Evolutionary conservation across 257 asterid species (phyloP).

Genomic region (Lithospermum erythrorhizon): DNA sequence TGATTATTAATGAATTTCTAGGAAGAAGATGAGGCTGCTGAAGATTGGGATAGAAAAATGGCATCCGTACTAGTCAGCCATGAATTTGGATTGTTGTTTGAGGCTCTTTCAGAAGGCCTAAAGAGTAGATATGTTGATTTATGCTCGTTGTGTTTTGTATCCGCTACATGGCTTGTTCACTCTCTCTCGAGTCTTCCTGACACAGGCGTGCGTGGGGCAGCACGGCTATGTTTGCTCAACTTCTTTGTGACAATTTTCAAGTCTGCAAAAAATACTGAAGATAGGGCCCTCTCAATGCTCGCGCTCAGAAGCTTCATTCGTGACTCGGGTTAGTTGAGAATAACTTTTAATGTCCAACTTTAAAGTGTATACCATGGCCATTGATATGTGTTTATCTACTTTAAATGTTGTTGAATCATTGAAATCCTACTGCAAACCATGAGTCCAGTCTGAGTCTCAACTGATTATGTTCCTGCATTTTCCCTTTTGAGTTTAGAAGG

Average conservation of each 20-base stretch:
- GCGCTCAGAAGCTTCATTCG: constrained; percentile 60
- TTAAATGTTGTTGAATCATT: too few species aligned
- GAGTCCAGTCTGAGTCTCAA: neutral
- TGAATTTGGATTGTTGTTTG: constrained; percentile 72
- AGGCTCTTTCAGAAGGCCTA: constrained; percentile 66
- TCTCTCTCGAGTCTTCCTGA: constrained; percentile 70
- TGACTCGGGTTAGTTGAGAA: constrained; percentile 46
- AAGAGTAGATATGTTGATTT: constrained; percentile 42
- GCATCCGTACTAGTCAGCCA: constrained; percentile 63
- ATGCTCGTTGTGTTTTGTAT: constrained; percentile 54
- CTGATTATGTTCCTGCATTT: neutral
- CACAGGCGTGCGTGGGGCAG: constrained; percentile 72
- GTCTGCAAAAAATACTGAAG: constrained; percentile 42
- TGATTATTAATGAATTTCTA: constrained; percentile 4
- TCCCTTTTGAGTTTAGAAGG: constrained; percentile 43
- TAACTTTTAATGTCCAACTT: neutral
- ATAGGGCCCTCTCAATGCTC: constrained; percentile 64
- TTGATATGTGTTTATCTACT: too few species aligned
- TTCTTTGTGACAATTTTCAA: constrained; percentile 54
- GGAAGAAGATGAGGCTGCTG: constrained; percentile 61
- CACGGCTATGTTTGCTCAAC: constrained; percentile 63
- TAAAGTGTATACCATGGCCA: too few species aligned
- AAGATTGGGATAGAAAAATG: constrained; percentile 68
- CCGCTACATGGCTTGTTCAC: constrained; percentile 67
- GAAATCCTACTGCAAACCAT: too few species aligned